A percentile compares a stretch with the other conserved stretches of the same genome.
phyloP scores from a whole-genome alignment of 2,329 filamentous ascomycete species.

The Dactylellina parvicollis region DNA sequence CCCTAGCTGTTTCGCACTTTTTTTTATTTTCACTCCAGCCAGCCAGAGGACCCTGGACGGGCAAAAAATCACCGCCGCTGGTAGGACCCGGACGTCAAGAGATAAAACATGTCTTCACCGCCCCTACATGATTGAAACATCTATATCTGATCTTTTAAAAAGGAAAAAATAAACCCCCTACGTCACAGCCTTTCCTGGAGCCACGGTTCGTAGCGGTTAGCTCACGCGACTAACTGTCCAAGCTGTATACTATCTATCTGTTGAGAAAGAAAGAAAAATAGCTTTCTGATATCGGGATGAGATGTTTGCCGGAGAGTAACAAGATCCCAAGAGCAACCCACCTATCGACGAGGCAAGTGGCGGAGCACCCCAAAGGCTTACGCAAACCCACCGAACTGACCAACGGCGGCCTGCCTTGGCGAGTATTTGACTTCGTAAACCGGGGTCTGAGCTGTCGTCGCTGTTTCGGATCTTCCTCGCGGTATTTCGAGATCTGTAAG shows the following conservation, averaged over 20 bases:
- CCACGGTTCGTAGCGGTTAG: neutral
- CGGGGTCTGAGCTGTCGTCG: conserved; percentile 30
- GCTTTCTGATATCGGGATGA: neutral
- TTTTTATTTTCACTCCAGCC: no score
- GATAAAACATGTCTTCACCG: neutral
- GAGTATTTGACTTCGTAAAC: neutral
- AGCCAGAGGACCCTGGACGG: neutral
- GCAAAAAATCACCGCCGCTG: neutral
- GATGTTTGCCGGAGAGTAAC: neutral
- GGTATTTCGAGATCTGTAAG: no score
- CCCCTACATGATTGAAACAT: conserved; percentile 1
- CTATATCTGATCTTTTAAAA: neutral
- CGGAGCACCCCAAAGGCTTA: conserved; percentile 44
- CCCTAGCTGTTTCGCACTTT: neutral
- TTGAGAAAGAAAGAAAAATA: neutral
- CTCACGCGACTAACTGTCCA: neutral
- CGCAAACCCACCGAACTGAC: conserved; percentile 34
- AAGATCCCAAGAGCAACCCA: neutral
- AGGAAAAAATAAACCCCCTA: neutral
- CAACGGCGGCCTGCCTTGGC: conserved; percentile 1
- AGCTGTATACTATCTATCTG: neutral
- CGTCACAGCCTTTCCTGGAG: no score
- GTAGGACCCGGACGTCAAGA: neutral
- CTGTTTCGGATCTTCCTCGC: conserved; percentile 46
- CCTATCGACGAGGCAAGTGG: conserved; percentile 10